Base-by-base conservation (phyloP, 2,329 filamentous ascomycete genomes). In the Epicoccum nigrum region DNA sequence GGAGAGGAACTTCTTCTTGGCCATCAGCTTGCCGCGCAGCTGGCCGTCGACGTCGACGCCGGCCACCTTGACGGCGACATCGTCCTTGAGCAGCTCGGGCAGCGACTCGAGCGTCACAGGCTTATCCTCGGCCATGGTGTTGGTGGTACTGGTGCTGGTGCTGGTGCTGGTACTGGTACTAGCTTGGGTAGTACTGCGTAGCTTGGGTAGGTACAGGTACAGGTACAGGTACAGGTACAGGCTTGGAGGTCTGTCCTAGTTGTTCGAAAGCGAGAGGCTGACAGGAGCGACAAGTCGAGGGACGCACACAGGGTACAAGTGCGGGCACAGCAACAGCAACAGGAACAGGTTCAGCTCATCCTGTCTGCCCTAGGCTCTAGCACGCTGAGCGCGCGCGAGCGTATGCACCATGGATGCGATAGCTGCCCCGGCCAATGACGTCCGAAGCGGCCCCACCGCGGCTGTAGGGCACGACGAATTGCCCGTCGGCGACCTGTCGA, bases 1-100 rank as follows among this genome's bases (percentile, higher is more conserved):
- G 23, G 89, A 90, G 30, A 96, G 79, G 74, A 97, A 96, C 77
- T 97, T 96, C 71, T 87, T 88, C 81, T 96, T 96, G 64, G 90
- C 90, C 75, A 96, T 86, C 55, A 96, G 82, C 77, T 97, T 97
- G 63, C 92, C 92, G 48, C 92, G 89, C 47, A 96, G 80, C 43
- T 91, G 85, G 59, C 92, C 92, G 70, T 97, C 92, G 51, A 92
- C 88, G 71, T 97, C 92, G 55, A 94, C 76, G 32, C 92, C 92
- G 8, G 90, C 92, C 32, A 97, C 83, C 74, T 96, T 97, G 76
- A 96, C 89, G 67, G 88, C 86, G 42, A 77, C 81, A 74, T 96
- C 92, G 69, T 87, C 65, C 59, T 83, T 77, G 55, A 94, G 86
- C 43, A 93, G 75, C 47, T 81, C 72, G 17, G 86, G 81, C 51